Evolutionary conservation across 2,329 filamentous ascomycete genomes (phyloP).

Genomic region (Rugonectria rugulosa): DNA sequence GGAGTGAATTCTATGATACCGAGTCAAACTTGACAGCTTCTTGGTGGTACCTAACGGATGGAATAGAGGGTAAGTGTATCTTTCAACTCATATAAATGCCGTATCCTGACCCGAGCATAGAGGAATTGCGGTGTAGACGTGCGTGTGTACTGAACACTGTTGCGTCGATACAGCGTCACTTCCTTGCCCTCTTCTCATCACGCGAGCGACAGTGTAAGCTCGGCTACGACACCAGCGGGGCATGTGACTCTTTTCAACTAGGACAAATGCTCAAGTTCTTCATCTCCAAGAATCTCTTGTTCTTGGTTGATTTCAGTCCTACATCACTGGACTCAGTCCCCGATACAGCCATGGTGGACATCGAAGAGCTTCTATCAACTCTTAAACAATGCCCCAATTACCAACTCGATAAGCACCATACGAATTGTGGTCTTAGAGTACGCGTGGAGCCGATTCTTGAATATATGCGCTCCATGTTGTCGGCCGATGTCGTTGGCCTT

Average conservation of each 20-base stretch:
- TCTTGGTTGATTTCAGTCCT: slow-evolving; percentile 64
- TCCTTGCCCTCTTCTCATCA: slow-evolving; percentile 71
- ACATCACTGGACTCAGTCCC: slow-evolving; percentile 53
- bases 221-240: slow-evolving; percentile 74
- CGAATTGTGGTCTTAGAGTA: slow-evolving; percentile 74
- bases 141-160: slow-evolving; percentile 73
- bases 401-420: slow-evolving; percentile 77
- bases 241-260: slow-evolving; percentile 81
- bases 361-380: slow-evolving; percentile 65
- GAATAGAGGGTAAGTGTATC: slow-evolving; percentile 66
- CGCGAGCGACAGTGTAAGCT: slow-evolving; percentile 74
- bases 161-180: slow-evolving; percentile 73
- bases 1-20: slow-evolving; percentile 54
- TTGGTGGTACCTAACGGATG: slow-evolving; percentile 78
- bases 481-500: slow-evolving; percentile 54
- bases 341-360: slow-evolving; percentile 64
- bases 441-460: slow-evolving; percentile 72
- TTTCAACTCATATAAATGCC: not conserved
- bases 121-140: slow-evolving; percentile 71
- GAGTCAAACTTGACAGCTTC: slow-evolving; percentile 50
- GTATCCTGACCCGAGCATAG: slow-evolving; percentile 45
- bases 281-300: slow-evolving; percentile 65
- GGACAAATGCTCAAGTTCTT: slow-evolving; percentile 81
- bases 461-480: slow-evolving; percentile 66
- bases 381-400: slow-evolving; percentile 74